These are phyloP conservation scores for Sporisorium graminicola DNA, from an alignment of 1,284 basidiomycete species.

Conservation along the genomic window DNA sequence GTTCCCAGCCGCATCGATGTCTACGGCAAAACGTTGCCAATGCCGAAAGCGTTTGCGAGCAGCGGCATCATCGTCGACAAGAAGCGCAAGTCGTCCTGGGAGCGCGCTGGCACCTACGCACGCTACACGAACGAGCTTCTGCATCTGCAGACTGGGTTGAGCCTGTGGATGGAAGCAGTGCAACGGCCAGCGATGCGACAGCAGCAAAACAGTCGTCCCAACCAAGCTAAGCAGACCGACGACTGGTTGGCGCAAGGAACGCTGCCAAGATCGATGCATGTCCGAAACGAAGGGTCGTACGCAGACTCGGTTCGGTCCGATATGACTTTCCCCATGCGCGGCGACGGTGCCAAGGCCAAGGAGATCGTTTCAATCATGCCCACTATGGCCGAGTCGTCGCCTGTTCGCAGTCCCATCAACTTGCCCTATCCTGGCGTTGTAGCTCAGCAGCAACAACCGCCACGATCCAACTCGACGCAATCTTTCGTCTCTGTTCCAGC, in stretches of 20 bases:
- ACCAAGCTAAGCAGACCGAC: constrained; percentile 3
- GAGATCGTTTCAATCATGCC: constrained; percentile 52
- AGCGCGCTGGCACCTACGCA: constrained; percentile 58
- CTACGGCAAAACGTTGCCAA: constrained; percentile 56
- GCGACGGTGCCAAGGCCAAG: constrained; percentile 62
- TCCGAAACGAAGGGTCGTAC: constrained; percentile 50
- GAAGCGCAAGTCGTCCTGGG: constrained; percentile 53
- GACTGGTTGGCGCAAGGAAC: constrained; percentile 26
- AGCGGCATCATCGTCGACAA: constrained; percentile 50
- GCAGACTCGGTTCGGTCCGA: constrained; percentile 61
- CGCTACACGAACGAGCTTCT: constrained; percentile 59
- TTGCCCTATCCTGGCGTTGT: constrained; percentile 57
- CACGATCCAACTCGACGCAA: constrained; percentile 34
- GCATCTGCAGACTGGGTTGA: constrained; percentile 48
- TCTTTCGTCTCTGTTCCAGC: constrained; percentile 21
- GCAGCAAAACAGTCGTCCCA: constrained; percentile 27
- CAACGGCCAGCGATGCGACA: constrained; percentile 50
- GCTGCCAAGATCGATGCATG: constrained; percentile 31
- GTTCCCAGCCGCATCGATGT: constrained; percentile 42
- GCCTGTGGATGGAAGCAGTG: constrained; percentile 55
- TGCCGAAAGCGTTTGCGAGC: constrained; percentile 53
- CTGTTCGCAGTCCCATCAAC: constrained; percentile 30
- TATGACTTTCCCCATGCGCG: constrained; percentile 64
- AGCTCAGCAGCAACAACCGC: constrained; percentile 18
- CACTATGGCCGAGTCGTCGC: constrained; percentile 50